These are phyloP conservation scores for Phytophthora cryptogea DNA, from an alignment of 352 stramenopile genomes.

Conservation along the genomic window DNA sequence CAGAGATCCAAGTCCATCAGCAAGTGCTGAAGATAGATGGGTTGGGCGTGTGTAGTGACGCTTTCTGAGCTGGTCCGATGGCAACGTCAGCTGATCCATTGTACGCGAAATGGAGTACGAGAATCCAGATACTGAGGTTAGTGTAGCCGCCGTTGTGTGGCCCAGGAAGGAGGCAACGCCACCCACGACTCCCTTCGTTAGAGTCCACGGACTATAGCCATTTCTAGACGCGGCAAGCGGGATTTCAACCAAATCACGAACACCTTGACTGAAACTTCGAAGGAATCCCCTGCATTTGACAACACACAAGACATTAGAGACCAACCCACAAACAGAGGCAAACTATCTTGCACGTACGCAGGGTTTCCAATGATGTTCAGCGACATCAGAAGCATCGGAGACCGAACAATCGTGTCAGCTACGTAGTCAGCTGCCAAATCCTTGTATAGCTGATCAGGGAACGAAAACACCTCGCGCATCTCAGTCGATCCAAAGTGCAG, in stretches of 20 bases:
- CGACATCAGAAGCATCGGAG: conserved; percentile 81
- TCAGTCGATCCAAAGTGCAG: conserved; percentile 57
- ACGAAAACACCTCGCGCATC: conserved; percentile 77
- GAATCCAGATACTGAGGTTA: conserved; percentile 80
- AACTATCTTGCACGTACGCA: conserved; percentile 53
- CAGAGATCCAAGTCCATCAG: conserved; percentile 66
- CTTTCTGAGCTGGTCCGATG: conserved; percentile 59
- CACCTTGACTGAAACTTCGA: conserved; percentile 63
- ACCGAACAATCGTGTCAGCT: conserved; percentile 77
- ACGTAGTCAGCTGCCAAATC: conserved; percentile 85
- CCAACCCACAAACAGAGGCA: not conserved
- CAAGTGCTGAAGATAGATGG: conserved; percentile 63
- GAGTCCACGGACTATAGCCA: conserved; percentile 76
- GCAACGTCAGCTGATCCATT: conserved; percentile 79
- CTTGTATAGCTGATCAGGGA: conserved; percentile 78
- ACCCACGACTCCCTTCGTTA: conserved; percentile 73
- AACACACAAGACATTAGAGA: conserved; percentile 14
- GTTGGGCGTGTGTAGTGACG: conserved; percentile 72
- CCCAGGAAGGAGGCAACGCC: conserved; percentile 76
- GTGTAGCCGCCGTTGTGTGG: conserved; percentile 65
- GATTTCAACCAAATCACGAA: conserved; percentile 83
- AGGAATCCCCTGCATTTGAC: conserved; percentile 65
- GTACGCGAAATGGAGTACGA: conserved; percentile 83
- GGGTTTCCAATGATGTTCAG: conserved; percentile 87
- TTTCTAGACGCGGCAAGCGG: conserved; percentile 65